These are phyloP conservation scores for Phyllosticta ampelicida DNA, from an alignment of 2,329 filamentous ascomycete species.

Conservation along the genomic window DNA sequence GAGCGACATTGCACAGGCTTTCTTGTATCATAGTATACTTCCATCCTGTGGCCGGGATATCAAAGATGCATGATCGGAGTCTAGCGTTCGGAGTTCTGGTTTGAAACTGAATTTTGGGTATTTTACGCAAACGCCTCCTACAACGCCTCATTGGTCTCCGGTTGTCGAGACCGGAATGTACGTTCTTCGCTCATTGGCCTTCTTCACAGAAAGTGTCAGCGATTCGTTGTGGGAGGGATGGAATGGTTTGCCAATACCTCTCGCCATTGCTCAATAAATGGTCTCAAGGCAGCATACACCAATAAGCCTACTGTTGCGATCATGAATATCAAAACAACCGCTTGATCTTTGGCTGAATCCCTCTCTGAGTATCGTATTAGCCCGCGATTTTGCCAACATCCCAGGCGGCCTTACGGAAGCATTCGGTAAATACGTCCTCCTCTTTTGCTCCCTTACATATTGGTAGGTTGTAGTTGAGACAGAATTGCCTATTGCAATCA, in stretches of 20 bases:
- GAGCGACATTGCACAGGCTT: not conserved
- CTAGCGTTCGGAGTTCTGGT: conserved; percentile 8
- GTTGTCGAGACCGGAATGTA: conserved; percentile 41
- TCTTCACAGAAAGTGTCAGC: conserved; percentile 23
- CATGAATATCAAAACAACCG: conserved; percentile 56
- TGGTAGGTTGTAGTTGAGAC: conserved; percentile 47
- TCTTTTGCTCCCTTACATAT: conserved; percentile 52
- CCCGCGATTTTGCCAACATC: not conserved
- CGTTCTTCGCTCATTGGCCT: conserved; percentile 36
- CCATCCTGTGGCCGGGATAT: conserved; percentile 3
- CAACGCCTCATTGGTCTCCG: conserved; percentile 17
- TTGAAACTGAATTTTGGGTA: conserved; percentile 10
- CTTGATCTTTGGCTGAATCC: conserved; percentile 56
- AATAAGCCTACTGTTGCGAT: conserved; percentile 50
- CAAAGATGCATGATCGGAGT: conserved; percentile 9
- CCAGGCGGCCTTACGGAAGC: conserved; percentile 44
- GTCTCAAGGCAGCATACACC: conserved; percentile 48
- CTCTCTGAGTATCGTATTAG: conserved; percentile 36
- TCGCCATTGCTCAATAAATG: conserved; percentile 47
- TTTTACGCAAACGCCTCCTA: conserved; percentile 1
- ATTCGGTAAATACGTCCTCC: conserved; percentile 54
- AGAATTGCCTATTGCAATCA: conserved; percentile 59
- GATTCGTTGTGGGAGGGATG: not conserved
- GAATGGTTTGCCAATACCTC: conserved; percentile 29
- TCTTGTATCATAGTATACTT: conserved; percentile 10